A percentile compares a stretch with the other conserved stretches of the same genome.
These are phyloP conservation scores for Ceratocystiopsis sp. DNA, from an alignment of 2,329 filamentous ascomycete genomes.

Conservation along the genomic window DNA sequence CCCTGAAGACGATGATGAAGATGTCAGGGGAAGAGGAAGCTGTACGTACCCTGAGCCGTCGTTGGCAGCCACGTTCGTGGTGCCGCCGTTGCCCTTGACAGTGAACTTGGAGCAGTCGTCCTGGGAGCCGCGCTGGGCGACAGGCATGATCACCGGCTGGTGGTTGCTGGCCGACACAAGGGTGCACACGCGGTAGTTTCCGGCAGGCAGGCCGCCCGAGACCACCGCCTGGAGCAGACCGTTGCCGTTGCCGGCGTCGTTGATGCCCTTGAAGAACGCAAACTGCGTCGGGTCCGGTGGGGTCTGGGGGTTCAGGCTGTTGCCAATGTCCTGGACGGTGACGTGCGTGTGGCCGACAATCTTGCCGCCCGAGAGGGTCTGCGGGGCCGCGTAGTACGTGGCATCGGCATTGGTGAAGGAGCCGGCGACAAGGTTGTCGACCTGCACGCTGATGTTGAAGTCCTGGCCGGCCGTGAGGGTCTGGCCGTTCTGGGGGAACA, in stretches of 20 bases:
- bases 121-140: conserved; percentile 27
- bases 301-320: conserved; percentile 26
- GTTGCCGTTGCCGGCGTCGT: conserved; percentile 21
- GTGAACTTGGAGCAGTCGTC: conserved; percentile 28
- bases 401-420: conserved; percentile 41
- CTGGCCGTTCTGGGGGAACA: conserved; percentile 32
- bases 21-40: too few relatives aligned
- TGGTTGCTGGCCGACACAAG: conserved; percentile 24
- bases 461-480: conserved; percentile 28
- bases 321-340: conserved; percentile 37
- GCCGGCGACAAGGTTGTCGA: conserved; percentile 35
- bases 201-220: conserved; percentile 22
- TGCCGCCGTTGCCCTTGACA: conserved; percentile 15
- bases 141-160: conserved; percentile 26
- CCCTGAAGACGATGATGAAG: too few relatives aligned
- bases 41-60: conserved; percentile 11
- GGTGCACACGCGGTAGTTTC: conserved; percentile 26
- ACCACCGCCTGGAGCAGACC: conserved; percentile 20
- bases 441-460: conserved; percentile 35
- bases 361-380: conserved; percentile 29
- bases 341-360: conserved; percentile 44
- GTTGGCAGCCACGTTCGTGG: conserved; percentile 14
- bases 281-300: conserved; percentile 33
- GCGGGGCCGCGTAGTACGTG: conserved; percentile 44
- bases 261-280: conserved; percentile 25